Evolutionary conservation across 805 yeast species (phyloP).

Genomic region (Blastobotrys chiropterorum): DNA sequence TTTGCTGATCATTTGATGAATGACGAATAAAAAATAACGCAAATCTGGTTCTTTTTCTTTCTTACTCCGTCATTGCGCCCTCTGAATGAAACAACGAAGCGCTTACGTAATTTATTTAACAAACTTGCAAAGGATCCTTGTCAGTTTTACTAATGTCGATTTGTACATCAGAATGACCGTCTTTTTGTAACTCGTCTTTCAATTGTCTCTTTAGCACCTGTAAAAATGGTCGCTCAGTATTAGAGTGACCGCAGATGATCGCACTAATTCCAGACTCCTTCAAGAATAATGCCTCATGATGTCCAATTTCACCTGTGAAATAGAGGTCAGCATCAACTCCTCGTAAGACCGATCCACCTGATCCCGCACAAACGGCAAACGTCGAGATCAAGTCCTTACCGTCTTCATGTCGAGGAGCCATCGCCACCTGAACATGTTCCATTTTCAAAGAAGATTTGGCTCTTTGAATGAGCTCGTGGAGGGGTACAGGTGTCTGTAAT

Average conservation of each 20-base stretch:
- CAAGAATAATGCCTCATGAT: slow-evolving; percentile 76
- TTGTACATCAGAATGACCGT: slow-evolving; percentile 31
- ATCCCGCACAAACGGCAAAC: slow-evolving; percentile 91
- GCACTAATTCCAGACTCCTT: slow-evolving; percentile 68
- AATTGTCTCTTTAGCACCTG: slow-evolving; percentile 46
- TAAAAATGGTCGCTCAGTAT: slow-evolving; percentile 86
- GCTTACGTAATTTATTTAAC: slow-evolving; percentile 4
- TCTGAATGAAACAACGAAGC: no score
- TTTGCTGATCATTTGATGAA: slow-evolving; percentile 2
- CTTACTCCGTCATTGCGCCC: neutral
- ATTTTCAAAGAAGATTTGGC: slow-evolving; percentile 53
- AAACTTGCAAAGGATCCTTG: slow-evolving; percentile 52
- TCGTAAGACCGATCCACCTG: slow-evolving; percentile 73
- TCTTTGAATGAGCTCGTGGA: slow-evolving; percentile 41
- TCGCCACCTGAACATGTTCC: slow-evolving; percentile 57
- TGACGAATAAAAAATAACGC: no score
- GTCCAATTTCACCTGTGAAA: slow-evolving; percentile 90
- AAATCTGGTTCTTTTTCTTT: neutral
- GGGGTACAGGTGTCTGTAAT: slow-evolving; percentile 38
- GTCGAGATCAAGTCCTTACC: slow-evolving; percentile 30
- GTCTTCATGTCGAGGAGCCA: slow-evolving; percentile 26
- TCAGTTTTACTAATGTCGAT: slow-evolving; percentile 52
- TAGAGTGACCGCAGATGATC: slow-evolving; percentile 80
- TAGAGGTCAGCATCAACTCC: slow-evolving; percentile 57
- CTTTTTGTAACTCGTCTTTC: slow-evolving; percentile 33